Conservation (phyloP, 2,329 filamentous ascomycete genomes). For the Neocucurbitaria cava region DNA sequence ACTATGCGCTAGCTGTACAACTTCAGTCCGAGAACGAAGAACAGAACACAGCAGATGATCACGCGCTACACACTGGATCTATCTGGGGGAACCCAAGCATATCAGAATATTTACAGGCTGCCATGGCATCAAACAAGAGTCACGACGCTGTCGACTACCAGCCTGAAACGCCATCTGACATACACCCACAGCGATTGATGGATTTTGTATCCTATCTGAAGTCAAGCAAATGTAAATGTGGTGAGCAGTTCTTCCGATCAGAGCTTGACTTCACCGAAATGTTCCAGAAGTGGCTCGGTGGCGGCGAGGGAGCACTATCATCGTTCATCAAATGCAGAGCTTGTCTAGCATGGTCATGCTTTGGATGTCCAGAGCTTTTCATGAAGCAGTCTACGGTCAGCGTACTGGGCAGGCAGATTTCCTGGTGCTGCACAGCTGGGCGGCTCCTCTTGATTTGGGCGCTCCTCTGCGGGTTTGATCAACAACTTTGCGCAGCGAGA, state of each 20-base stretch:
- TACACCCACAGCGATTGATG: slow-evolving; percentile 8
- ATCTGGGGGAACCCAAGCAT: not conserved
- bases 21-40: slow-evolving; percentile 4
- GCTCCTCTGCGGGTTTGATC: slow-evolving; percentile 48
- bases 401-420: slow-evolving; percentile 14
- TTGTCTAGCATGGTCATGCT: slow-evolving; percentile 23
- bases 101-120: not conserved
- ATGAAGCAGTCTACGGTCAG: slow-evolving; percentile 2
- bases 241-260: slow-evolving; percentile 9
- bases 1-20: slow-evolving; percentile 11
- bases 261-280: slow-evolving; percentile 14
- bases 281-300: slow-evolving; percentile 24
- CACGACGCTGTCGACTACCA: not conserved
- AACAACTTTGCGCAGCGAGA: slow-evolving; percentile 20
- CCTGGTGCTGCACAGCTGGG: slow-evolving; percentile 47
- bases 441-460: slow-evolving; percentile 47
- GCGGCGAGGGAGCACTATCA: slow-evolving; percentile 8
- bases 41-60: not conserved
- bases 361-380: slow-evolving; percentile 20
- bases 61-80: not conserved
- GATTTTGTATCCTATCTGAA: slow-evolving; percentile 19
- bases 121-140: not conserved
- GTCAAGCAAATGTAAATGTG: slow-evolving; percentile 20
- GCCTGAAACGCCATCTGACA: slow-evolving; percentile 3
- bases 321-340: slow-evolving; percentile 22